Evolutionary conservation across 805 yeast species (phyloP).

Genomic region (Ascoidea tarda): DNA sequence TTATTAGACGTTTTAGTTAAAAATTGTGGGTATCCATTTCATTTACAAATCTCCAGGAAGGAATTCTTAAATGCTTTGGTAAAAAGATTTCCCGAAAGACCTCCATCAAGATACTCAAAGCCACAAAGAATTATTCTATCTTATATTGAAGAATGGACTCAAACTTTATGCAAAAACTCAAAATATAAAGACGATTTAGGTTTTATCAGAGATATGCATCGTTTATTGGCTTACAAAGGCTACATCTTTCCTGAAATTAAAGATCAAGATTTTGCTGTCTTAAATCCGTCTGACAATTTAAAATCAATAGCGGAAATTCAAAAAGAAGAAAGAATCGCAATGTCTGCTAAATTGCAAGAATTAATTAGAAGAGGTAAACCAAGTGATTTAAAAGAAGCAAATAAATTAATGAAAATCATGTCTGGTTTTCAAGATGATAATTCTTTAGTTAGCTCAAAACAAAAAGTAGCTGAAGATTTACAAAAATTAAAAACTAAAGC

Average conservation of each 20-base stretch:
- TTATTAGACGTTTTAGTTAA: slow-evolving; percentile 82
- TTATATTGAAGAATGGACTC: slow-evolving; percentile 94
- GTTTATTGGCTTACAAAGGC: slow-evolving; percentile 79
- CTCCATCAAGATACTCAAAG: slow-evolving; percentile 72
- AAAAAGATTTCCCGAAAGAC: slow-evolving; percentile 85
- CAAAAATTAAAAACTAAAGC: slow-evolving; percentile 76
- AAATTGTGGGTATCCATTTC: slow-evolving; percentile 97
- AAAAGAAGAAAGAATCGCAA: slow-evolving; percentile 85
- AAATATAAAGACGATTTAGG: slow-evolving; percentile 86
- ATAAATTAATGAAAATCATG: slow-evolving; percentile 93
- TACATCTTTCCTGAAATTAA: slow-evolving; percentile 87
- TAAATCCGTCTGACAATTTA: slow-evolving; percentile 77
- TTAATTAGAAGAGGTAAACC: slow-evolving; percentile 92
- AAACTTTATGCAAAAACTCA: slow-evolving; percentile 82
- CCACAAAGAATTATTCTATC: slow-evolving; percentile 78
- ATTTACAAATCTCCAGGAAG: slow-evolving; percentile 85
- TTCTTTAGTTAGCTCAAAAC: slow-evolving; percentile 52
- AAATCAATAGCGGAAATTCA: slow-evolving; percentile 84
- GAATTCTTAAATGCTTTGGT: slow-evolving; percentile 91
- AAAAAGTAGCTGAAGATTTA: slow-evolving; percentile 70
- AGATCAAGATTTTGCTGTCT: slow-evolving; percentile 82
- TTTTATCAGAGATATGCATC: slow-evolving; percentile 90
- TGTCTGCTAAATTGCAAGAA: slow-evolving; percentile 90
- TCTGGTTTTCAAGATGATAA: slow-evolving; percentile 91
- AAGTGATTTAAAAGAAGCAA: slow-evolving; percentile 89